Base-by-base conservation (phyloP, 805 yeast genomes). In the Kregervanrija delftensis region DNA sequence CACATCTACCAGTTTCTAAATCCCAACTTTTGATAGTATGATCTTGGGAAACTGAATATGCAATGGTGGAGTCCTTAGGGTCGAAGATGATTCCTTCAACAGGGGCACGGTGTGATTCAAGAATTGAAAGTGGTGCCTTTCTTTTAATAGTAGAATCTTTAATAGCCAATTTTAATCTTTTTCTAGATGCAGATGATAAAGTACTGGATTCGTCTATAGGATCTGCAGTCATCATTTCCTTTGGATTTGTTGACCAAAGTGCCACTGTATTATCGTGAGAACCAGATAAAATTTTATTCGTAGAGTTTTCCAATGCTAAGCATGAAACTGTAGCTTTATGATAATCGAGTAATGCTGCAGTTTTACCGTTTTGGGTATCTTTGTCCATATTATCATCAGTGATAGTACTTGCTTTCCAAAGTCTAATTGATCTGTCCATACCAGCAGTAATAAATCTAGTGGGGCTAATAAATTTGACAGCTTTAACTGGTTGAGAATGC, bases 1-100 rank as follows among this genome's bases (percentile, higher is more conserved):
- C 84, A 56, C 88, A 79, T 52, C 86, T 76, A 11, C 86, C 71
- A 2, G 97, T 90, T 13, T 87, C 85, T 56, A 93, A 71, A 71
- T 93, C 99, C 98, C 98, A 93, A 0, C 99, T 93, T 58, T 86
- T 85, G 51, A 93, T 80, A 0, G 96, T 80, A 62, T 93, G 99
- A 67, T 93, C 98, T 63, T 89, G 96, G 5, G 97, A 85, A 2
- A 86, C 96, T 0, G 98, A 88, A 65, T 93, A 91, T 10, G 83
- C 96, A 5, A 91, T 96, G 0, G 95, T 77, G 38, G 73, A 51
- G 63, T 91, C 98, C 15, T 69, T 67, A 3, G 70, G 59, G 57
- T 86, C 96, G 60, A 89, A 87, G 11, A 78, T 72, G 17, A 87
- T 85, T 34, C 77, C 95, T 58, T 88, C 93, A 16, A 91, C 97